Base-by-base conservation (phyloP, 192 early-diverging fungal genomes). In the Spinellus fusiger region DNA sequence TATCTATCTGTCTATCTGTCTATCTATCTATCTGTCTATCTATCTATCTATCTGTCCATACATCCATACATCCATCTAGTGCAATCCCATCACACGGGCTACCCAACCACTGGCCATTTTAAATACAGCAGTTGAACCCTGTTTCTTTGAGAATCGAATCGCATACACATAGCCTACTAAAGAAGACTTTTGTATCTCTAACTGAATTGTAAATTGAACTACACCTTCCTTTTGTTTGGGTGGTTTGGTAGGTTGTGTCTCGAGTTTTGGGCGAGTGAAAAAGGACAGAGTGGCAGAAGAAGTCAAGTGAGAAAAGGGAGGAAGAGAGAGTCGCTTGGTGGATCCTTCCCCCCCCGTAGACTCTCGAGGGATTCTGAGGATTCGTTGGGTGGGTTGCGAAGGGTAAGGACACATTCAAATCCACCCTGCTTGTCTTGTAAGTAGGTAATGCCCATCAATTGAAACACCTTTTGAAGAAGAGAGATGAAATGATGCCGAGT, bases 401-500 rank as follows among this genome's bases (percentile, higher is more conserved):
- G 28, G n/a, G 65, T 61, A 10, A 67, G 22, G 1, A 67, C 58
- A 49, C 65, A 67, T 18, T 22, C n/a, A 0, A 67, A 44, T 0
- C 51, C 29, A 6, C 37, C 54, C 2, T 33, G 34, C 3, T 48
- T 29, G n/a, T 61, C 57, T 18, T 67, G 57, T 2, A 61, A 27
- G 37, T 65, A 71, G 3, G 69, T 71, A 49, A 71, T 50, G 2
- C 69, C 69, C 58, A 71, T 49, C 5, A 71, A 47, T 27, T 64
- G 63, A 20, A 62, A 71, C 3, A 63, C 37, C 6, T 49, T 37
- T 56, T 59, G 44, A 13, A 71, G 35, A 12, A 71, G n/a, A n/a
- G n/a, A n/a, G n/a, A n/a, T n/a, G n/a, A n/a, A n/a, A n/a, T n/a
- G n/a, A n/a, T n/a, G n/a, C n/a, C n/a, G 59, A 61, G 2, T 18